These are phyloP conservation scores for Myxozyma sirexii DNA, from an alignment of 805 yeast genomes.

Conservation along the genomic window DNA sequence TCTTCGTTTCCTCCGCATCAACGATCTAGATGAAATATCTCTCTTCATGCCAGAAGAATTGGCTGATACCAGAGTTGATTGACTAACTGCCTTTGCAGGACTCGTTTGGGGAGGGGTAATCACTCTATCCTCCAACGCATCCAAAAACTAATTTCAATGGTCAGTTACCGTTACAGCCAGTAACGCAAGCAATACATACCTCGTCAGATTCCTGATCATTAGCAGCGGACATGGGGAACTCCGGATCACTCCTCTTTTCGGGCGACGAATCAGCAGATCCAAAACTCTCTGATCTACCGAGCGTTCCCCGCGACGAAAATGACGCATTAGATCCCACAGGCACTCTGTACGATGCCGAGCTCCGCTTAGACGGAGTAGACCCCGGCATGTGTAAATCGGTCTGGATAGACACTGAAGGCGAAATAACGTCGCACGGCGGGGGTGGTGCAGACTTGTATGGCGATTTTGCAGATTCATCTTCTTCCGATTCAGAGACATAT, in stretches of 20 bases:
- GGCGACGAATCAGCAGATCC: background rate
- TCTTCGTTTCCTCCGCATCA: slow-evolving; percentile 6
- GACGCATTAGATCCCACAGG: background rate
- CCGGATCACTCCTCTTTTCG: background rate
- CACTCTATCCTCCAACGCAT: background rate
- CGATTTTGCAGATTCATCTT: background rate
- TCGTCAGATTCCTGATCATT: background rate
- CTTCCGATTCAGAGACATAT: background rate
- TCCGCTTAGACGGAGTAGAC: background rate
- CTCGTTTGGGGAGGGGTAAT: background rate
- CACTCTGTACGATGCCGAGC: background rate
- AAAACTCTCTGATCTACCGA: background rate
- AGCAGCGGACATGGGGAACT: background rate
- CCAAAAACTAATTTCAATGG: background rate
- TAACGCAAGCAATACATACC: background rate
- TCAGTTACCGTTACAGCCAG: background rate
- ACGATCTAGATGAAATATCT: background rate
- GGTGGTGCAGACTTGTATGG: background rate
- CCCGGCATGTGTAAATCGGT: background rate
- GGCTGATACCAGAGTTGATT: background rate
- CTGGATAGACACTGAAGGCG: background rate
- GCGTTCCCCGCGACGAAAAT: background rate
- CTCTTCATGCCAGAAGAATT: background rate
- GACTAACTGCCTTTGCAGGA: background rate
- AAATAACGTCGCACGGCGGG: background rate